phyloP scores from a whole-genome alignment of 2,329 filamentous ascomycete genomes.

The Diaporthe sp. region DNA sequence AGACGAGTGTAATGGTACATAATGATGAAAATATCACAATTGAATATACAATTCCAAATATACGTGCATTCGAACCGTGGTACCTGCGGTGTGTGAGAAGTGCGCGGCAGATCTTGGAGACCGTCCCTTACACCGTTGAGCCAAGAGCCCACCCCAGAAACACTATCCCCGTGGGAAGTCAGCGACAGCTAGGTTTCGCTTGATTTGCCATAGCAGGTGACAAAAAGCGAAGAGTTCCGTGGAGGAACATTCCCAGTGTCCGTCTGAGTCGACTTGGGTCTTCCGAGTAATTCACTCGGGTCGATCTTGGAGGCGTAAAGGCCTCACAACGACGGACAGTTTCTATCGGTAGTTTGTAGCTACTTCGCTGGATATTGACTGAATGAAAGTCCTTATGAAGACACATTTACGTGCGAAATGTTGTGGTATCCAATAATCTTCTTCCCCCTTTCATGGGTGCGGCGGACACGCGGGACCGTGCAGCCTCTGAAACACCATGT shows the following conservation, averaged over 20 bases:
- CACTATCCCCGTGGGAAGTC: too few species aligned
- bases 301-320: background rate
- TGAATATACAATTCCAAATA: accelerated
- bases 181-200: too few species aligned
- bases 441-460: background rate
- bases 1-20: background rate
- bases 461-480: background rate
- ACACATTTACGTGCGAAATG: too few species aligned
- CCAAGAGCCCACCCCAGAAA: too few species aligned
- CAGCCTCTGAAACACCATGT: background rate
- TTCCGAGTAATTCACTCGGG: background rate
- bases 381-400: background rate
- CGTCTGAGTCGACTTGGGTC: background rate
- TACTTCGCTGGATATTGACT: background rate
- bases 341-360: background rate
- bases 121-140: too few species aligned
- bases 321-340: background rate
- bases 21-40: background rate
- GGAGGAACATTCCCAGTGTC: background rate
- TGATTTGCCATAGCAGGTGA: background rate
- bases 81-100: too few species aligned
- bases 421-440: background rate
- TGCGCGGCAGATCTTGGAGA: too few species aligned
- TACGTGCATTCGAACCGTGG: background rate
- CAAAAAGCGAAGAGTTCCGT: background rate